Conservation (phyloP, 164 flowering plant species). For the Liriodendron chinense region DNA sequence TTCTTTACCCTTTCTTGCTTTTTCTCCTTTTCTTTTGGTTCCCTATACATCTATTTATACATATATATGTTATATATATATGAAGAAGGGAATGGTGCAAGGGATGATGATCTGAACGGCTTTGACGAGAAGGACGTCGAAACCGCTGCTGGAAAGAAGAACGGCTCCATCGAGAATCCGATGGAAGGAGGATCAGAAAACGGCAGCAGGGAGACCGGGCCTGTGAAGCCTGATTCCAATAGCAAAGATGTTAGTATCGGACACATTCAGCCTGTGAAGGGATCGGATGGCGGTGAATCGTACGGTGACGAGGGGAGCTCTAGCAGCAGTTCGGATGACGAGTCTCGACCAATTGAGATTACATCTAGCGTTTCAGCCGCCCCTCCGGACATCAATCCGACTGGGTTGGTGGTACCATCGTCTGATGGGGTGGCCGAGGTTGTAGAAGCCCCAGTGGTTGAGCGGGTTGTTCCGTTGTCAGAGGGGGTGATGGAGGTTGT, state of each 20-base stretch:
- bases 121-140: conserved; percentile 49
- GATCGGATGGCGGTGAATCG: conserved; percentile 1
- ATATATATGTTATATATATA: not conserved
- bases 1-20: not conserved
- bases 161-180: not conserved
- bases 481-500: conserved; percentile 6
- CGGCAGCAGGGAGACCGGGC: conserved; percentile 11
- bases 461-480: not conserved
- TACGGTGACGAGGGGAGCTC: conserved; percentile 11
- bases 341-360: not conserved
- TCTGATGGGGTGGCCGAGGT: not conserved
- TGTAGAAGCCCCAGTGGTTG: not conserved
- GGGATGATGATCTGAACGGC: conserved; percentile 33
- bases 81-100: conserved; percentile 12
- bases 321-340: conserved; percentile 37
- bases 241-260: conserved; percentile 13
- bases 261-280: conserved; percentile 7
- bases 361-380: not conserved
- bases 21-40: not conserved
- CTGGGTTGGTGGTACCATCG: not conserved
- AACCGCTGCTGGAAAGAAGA: conserved; percentile 29
- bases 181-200: conserved; percentile 10
- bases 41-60: not conserved
- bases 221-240: conserved; percentile 18
- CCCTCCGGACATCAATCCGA: not conserved